Evolutionary conservation across 2,329 filamentous ascomycete genomes (phyloP), one percentile per base, ranked within the genome.

Genomic region (Claviceps purpurea): DNA sequence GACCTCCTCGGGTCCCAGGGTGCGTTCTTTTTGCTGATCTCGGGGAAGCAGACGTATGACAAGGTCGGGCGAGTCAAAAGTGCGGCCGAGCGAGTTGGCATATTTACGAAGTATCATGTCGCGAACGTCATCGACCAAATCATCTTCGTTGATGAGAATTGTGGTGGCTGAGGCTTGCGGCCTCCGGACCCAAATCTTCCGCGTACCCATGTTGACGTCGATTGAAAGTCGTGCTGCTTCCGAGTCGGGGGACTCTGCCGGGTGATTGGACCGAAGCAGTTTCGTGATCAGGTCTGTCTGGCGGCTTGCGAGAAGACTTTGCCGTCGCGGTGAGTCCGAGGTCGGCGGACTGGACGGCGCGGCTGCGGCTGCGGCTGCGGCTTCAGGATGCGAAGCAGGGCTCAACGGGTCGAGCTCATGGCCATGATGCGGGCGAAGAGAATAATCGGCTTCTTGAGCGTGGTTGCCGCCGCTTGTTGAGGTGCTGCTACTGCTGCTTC

Each of bases 171-270:
- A 96, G 54, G 84, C 87, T 57, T 84, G 79, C 20, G 87, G 86
- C 61, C 91, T 79, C 73, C 86, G 93, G 64, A 97, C 91, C 93
- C 93, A 98, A 61, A 97, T 83, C 75, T 95, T 96, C 65, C 88
- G 79, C 53, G 77, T 81, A 58, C 79, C 70, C 79, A 83, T 83
- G 55, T 65, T 71, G 55, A 64, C 64, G 61, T 68, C 70, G 51
- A 74, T 68, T 44, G 69, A 68, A 50, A 57, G 55, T 41, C 59
- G 52, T 24, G 58, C 26, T 10, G 26, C 52, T 16, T 57, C 58
- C n/a, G 52, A 43, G 46, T 56, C 57, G n/a, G 55, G 46, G 49
- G 51, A 24, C 41, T 60, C 60, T 51, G 59, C 50, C 26, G 50
- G 53, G 41, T 58, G 50, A 39, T 51, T 52, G 44, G 58, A 57